Conservation (phyloP, 495 filamentous ascomycete genomes). For the Aspergillus carlsbadensis region DNA sequence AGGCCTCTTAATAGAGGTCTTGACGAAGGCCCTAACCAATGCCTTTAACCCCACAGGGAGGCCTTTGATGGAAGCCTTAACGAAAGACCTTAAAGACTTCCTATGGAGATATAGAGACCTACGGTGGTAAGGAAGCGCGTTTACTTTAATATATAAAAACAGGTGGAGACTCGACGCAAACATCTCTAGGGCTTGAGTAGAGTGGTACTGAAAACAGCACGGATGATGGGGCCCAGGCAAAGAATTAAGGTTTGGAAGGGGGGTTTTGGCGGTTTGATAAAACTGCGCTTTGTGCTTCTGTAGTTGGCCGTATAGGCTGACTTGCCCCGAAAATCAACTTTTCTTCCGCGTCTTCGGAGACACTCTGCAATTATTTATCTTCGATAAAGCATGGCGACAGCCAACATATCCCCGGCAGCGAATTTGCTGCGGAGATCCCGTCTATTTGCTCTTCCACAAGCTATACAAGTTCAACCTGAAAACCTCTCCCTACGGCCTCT, state of each 20-base stretch:
- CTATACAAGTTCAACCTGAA: conserved; percentile 49
- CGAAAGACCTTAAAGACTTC: no score
- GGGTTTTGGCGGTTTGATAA: conserved; percentile 51
- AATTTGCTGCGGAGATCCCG: conserved; percentile 63
- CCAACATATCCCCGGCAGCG: conserved; percentile 58
- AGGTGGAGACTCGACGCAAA: no score
- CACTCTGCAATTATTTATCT: conserved; percentile 19
- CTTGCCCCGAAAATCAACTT: conserved; percentile 30
- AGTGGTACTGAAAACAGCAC: no score
- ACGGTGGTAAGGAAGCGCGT: no score
- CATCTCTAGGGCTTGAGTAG: no score
- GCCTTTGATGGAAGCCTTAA: no score
- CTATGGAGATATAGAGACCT: no score
- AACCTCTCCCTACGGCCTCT: conserved; percentile 39
- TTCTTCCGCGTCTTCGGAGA: conserved; percentile 28
- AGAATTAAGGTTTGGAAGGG: conserved; percentile 51
- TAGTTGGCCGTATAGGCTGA: conserved; percentile 13
- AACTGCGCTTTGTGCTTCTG: conserved; percentile 11
- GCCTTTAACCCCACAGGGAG: no score
- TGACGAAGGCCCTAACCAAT: no score
- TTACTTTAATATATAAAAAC: no score
- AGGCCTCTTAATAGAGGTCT: no score
- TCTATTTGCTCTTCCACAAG: conserved; percentile 62
- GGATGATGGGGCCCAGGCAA: no score
- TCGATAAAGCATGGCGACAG: conserved; percentile 46